Evolutionary conservation across 192 early-diverging fungal genomes (phyloP), one percentile per base, ranked within the genome.

Genomic region (Haplosporangium gracile): DNA sequence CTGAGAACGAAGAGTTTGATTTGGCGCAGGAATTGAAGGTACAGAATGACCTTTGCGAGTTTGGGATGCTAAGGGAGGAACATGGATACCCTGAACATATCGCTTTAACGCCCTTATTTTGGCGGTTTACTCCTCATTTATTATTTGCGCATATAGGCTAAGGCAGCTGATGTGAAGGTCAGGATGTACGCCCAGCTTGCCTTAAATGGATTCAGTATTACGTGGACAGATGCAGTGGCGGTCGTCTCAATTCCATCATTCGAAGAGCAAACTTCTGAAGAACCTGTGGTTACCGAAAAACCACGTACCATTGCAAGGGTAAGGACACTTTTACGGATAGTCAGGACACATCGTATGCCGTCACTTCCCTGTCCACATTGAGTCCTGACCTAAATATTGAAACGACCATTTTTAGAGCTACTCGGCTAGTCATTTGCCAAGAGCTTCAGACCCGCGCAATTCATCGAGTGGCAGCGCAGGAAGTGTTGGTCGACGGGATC

Each of bases 1-100:
- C 94, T 26, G 88, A 93, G 71, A 82, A 87, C 29, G 95, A 97
- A 80, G 95, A 97, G 34, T 97, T 94, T 83, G 95, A 96, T 70
- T 83, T 90, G 74, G 96, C 96, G 7, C 94, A 94, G 70, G 91
- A 91, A 53, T 80, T 93, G n/a, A 96, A 97, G 89, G 94, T 88
- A 84, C 51, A 22, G 5, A 71, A 0, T 22, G n/a, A 68, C 24
- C 43, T 57, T 15, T 29, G 60, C 60, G 60, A 32, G 0, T 45
- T 20, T 34, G 18, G 16, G 24, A n/a, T 32, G 47, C 73, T 8
- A 39, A 24, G 20, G 3, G 32, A 53, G 10, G 47, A 38, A 39
- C 20, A 22, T 38, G 36, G 6, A 40, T 40, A 71, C 11, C 26
- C 10, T 32, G 11, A 32, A 65, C 4, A 65, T 65, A 4, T 65